Conservation (phyloP, 139 green algal species). For the Auxenochlorella pyrenoidosa region DNA sequence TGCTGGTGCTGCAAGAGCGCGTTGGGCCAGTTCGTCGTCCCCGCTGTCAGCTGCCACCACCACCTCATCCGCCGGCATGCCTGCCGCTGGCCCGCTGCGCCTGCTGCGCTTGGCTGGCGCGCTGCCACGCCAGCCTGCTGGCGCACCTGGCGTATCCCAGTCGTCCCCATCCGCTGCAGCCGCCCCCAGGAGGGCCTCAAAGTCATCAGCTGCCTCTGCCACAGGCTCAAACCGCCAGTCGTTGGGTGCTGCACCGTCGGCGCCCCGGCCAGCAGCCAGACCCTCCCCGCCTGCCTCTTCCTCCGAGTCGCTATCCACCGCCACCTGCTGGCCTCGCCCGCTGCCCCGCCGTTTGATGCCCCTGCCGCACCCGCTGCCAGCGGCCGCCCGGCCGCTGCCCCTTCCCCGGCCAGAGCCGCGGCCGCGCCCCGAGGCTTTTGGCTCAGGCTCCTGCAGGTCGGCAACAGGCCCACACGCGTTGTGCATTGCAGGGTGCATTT, state of each 20-base stretch:
- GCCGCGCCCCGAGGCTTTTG: constrained; percentile 13
- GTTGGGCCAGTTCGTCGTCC: neutral
- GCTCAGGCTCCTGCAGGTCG: constrained; percentile 9
- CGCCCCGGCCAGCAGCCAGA: neutral
- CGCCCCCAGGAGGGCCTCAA: constrained; percentile 2
- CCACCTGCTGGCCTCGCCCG: neutral
- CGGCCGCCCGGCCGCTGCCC: neutral
- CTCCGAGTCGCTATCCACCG: constrained; percentile 25
- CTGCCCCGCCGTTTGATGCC: neutral
- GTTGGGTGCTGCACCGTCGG: too few relatives aligned
- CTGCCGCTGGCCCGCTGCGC: neutral
- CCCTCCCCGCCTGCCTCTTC: neutral
- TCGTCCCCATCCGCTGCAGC: neutral
- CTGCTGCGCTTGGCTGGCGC: constrained; percentile 20
- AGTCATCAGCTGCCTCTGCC: constrained; percentile 11
- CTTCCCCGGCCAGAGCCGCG: constrained; percentile 17
- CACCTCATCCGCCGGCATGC: neutral
- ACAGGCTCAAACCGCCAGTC: constrained; percentile 28
- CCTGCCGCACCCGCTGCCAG: neutral
- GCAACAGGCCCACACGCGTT: neutral
- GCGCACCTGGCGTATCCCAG: neutral
- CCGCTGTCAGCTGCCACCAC: neutral
- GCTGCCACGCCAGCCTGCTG: neutral
- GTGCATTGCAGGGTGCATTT: neutral
- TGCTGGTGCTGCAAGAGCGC: neutral